Conservation (phyloP, 148 eudicot species). For the Selenicereus undatus region DNA sequence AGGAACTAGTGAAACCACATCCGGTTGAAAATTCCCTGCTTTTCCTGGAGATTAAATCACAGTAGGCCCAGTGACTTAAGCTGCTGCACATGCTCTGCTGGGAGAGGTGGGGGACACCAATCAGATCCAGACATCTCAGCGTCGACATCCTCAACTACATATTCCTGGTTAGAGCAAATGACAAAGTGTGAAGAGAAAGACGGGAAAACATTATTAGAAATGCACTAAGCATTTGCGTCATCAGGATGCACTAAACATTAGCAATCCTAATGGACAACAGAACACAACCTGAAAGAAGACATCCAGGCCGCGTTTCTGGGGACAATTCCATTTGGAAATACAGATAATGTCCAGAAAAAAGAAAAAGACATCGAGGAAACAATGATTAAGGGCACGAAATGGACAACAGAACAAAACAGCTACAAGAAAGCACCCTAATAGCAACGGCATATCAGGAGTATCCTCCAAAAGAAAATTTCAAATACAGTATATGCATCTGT, state of each 20-base stretch:
- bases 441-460: background rate
- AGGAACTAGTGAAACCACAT: background rate
- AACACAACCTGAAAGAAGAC: background rate
- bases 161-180: slow-evolving; percentile 47
- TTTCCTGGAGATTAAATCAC: slow-evolving; percentile 18
- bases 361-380: background rate
- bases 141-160: slow-evolving; percentile 88
- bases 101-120: slow-evolving; percentile 85
- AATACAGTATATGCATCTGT: background rate
- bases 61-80: slow-evolving; percentile 80
- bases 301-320: background rate
- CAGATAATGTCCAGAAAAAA: background rate
- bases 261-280: no score
- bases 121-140: slow-evolving; percentile 60
- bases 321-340: background rate
- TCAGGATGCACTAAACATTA: background rate
- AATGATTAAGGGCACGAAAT: background rate
- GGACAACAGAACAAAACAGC: background rate
- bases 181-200: slow-evolving; percentile 4
- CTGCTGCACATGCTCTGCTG: slow-evolving; percentile 82
- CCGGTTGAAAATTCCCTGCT: slow-evolving; percentile 1
- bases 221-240: background rate
- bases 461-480: background rate
- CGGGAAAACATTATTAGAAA: no score
- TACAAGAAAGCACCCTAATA: background rate